A percentile compares a stretch with the other conserved stretches of the same genome.
phyloP scores from a whole-genome alignment of 176 grass and related monocot species.

The Saccharum spontaneum region DNA sequence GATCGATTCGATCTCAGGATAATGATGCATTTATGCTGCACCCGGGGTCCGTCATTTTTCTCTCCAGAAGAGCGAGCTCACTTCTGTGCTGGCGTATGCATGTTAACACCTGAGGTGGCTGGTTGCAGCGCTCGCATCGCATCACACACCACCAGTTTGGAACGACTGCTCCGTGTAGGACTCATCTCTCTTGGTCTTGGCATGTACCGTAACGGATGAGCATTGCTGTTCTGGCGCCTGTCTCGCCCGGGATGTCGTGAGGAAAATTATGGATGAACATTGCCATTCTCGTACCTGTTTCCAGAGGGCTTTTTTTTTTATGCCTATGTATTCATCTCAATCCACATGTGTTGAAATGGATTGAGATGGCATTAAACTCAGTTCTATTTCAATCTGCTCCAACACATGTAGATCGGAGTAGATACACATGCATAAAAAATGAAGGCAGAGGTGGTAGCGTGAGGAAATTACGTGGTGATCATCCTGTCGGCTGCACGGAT shows the following conservation, averaged over 20 bases:
- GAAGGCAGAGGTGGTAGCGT: not conserved
- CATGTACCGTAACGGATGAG: slow-evolving; percentile 5
- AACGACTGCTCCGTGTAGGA: not conserved
- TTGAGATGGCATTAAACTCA: no score
- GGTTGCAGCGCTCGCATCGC: not conserved
- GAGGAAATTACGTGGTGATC: not conserved
- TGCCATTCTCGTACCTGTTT: not conserved
- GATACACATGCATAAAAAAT: no score
- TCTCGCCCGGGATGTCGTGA: no score
- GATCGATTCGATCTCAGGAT: slow-evolving; percentile 1
- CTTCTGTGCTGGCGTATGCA: not conserved
- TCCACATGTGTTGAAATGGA: no score
- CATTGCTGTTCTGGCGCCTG: not conserved
- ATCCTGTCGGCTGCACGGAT: not conserved
- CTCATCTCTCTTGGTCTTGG: not conserved
- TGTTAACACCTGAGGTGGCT: not conserved
- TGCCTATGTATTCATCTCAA: no score
- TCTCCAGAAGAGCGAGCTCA: not conserved
- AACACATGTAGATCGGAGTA: no score
- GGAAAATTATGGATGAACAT: not conserved
- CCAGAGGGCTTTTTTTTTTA: not conserved
- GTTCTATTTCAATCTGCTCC: no score
- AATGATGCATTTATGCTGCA: not conserved
- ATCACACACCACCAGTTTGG: not conserved
- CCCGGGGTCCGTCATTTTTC: not conserved